phyloP scores from a whole-genome alignment of 495 filamentous ascomycete species.

The Penicillium flavigenum region DNA sequence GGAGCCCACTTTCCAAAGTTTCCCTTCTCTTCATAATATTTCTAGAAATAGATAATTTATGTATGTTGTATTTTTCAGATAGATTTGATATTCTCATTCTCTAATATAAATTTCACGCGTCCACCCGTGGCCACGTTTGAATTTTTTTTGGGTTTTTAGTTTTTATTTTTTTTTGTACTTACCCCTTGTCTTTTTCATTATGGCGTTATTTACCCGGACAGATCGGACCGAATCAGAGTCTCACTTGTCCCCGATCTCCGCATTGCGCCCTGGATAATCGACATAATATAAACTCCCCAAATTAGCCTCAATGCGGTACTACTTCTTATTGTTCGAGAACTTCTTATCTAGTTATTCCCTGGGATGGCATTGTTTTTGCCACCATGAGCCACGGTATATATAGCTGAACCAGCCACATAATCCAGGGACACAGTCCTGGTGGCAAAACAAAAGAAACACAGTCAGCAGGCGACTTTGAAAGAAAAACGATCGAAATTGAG shows the following conservation, averaged over 20 bases:
- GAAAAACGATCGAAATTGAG: not conserved
- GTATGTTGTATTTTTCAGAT: not conserved
- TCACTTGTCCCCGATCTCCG: constrained; percentile 13
- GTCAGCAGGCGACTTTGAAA: constrained; percentile 1
- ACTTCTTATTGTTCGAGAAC: constrained; percentile 1
- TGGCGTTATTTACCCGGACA: constrained; percentile 27
- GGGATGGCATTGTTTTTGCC: constrained; percentile 9
- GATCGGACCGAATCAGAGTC: constrained; percentile 16
- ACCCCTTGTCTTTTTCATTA: constrained; percentile 10
- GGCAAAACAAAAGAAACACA: not conserved
- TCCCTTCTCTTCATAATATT: not conserved
- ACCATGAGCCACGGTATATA: constrained; percentile 16
- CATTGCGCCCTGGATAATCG: constrained; percentile 5
- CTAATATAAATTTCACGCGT: not conserved
- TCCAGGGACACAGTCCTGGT: not conserved
- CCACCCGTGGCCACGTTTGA: constrained; percentile 17
- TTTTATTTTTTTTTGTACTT: too few species aligned
- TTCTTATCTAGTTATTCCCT: not conserved
- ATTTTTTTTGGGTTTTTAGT: constrained; percentile 6
- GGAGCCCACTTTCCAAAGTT: not conserved
- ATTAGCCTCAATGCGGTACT: not conserved
- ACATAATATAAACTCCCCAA: not conserved
- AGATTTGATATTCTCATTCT: constrained; percentile 1
- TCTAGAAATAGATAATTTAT: not conserved
- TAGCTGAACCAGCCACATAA: not conserved